These are phyloP conservation scores for Suillus decipiens DNA, from an alignment of 768 basidiomycete genomes.

Conservation along the genomic window DNA sequence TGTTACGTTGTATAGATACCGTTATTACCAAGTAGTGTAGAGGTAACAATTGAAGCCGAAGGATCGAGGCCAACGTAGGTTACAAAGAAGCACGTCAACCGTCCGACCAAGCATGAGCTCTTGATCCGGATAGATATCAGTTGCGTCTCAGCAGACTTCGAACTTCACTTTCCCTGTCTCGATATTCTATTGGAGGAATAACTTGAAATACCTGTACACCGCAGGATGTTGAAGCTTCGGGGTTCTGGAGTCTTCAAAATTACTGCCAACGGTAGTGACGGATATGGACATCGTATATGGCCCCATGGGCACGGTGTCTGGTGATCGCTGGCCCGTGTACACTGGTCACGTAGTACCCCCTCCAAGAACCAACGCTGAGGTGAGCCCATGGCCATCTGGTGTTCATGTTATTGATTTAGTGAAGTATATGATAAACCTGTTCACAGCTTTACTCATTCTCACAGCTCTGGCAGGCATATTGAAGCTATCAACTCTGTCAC, in stretches of 20 bases:
- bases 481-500: not conserved
- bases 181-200: too few species aligned
- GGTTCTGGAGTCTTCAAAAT: too few species aligned
- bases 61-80: too few species aligned
- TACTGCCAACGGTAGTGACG: too few species aligned
- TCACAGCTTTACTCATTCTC: not conserved
- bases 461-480: not conserved
- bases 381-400: not conserved
- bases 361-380: not conserved
- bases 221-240: too few species aligned
- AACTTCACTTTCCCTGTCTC: not conserved
- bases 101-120: not conserved
- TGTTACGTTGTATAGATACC: not conserved
- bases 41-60: not conserved
- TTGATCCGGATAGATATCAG: not conserved
- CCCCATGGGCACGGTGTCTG: not conserved
- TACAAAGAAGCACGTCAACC: too few species aligned
- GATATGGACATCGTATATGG: too few species aligned
- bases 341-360: not conserved
- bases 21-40: not conserved
- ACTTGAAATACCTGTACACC: too few species aligned
- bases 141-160: not conserved
- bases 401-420: not conserved
- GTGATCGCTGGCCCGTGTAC: not conserved
- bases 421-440: not conserved